Percentiles rank a stretch among this genome's conserved stretches.
These are phyloP conservation scores for Citrus hindsii DNA, from an alignment of 345 rosid genomes.

Conservation along the genomic window DNA sequence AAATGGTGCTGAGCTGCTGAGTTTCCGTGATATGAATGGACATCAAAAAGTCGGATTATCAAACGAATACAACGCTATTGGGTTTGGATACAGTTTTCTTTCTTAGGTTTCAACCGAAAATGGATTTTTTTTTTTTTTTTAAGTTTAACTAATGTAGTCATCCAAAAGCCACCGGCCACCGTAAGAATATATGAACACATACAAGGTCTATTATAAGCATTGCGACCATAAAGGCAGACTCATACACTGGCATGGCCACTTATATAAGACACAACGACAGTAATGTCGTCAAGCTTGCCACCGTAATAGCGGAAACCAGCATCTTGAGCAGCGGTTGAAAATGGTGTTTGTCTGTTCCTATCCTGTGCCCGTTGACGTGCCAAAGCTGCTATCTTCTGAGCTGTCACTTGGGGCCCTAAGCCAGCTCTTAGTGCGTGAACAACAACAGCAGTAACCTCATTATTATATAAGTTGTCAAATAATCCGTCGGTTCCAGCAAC, in stretches of 20 bases:
- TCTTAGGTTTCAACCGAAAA: background rate
- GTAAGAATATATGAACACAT: background rate
- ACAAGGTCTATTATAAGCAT: background rate
- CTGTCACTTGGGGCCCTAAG: slow-evolving; percentile 62
- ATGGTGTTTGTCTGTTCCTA: slow-evolving; percentile 75
- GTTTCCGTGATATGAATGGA: background rate
- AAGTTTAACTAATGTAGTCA: background rate
- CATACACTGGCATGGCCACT: slow-evolving; percentile 22
- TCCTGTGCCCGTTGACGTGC: slow-evolving; percentile 81
- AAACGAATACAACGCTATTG: background rate
- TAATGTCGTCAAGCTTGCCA: slow-evolving; percentile 98
- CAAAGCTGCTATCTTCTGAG: slow-evolving; percentile 81
- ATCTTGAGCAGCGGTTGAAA: slow-evolving; percentile 84
- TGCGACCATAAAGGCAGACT: background rate
- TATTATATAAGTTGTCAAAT: slow-evolving; percentile 84
- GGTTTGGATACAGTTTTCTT: background rate
- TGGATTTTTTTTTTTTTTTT: no score
- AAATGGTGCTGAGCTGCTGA: background rate
- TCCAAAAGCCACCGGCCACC: background rate
- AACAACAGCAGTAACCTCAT: slow-evolving; percentile 73
- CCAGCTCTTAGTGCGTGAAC: slow-evolving; percentile 75
- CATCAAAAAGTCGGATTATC: background rate
- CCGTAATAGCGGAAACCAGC: slow-evolving; percentile 88
- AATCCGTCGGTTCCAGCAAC: slow-evolving; percentile 96
- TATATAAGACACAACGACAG: slow-evolving; percentile 80